Evolutionary conservation across 1,139 yeast species (phyloP), one percentile per base, ranked within the genome.

Genomic region (Petasospora rhodanensis): DNA sequence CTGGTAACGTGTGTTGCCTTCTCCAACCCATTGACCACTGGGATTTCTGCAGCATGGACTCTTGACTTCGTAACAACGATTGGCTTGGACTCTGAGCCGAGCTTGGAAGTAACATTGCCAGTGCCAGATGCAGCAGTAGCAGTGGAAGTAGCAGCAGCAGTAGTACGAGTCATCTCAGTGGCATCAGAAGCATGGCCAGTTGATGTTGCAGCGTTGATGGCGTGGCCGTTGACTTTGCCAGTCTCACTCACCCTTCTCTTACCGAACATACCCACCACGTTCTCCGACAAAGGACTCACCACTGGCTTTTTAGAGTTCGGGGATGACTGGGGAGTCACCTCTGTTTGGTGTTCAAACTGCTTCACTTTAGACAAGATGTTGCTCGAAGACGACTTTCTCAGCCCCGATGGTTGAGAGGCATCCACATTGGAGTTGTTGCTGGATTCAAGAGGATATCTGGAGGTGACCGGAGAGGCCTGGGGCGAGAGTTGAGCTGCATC

Each of bases 201-300:
- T 3, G 19, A 28, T 18, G 5, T 27, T 13, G 28, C 19, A 18
- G 19, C 12, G 18, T 18, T 17, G 9, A 19, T 10, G 19, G 13
- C 12, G 13, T 16, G n/a, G 14, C 7, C 14, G 10, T n/a, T n/a
- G 15, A 17, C 21, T 12, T n/a, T n/a, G 7, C 20, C 19, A 8
- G 33, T 6, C 14, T 35, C 41, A 26, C 47, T 45, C 12, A 47
- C 32, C 22, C 51, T 49, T 42, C 55, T 55, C 13, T 50, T 55
- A 12, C 61, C 64, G 48, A 59, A 57, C 29, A 58, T 53, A 16
- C 51, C 54, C 22, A 59, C 37, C 14, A 41, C 32, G 5, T 41
- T 38, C 6, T 45, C 49, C 14, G 51, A 39, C 22, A 51, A 37
- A 3, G 52, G 52, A 23, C 45, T 48, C 5, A 40, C 31, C 11